phyloP scores from a whole-genome alignment of 306 rosid genomes.

The Medicago arabica region DNA sequence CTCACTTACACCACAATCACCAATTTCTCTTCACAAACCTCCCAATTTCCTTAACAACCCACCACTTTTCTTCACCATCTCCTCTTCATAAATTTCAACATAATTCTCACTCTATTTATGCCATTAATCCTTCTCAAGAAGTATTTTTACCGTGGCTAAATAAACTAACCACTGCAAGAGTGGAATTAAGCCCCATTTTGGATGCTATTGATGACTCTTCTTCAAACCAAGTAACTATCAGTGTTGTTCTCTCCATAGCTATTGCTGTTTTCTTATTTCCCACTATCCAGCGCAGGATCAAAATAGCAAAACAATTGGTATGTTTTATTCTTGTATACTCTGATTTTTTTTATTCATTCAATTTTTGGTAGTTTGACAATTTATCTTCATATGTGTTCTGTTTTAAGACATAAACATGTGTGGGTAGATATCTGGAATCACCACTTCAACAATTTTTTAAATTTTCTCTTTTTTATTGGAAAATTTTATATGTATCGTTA shows the following conservation, averaged over 20 bases:
- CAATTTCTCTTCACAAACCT: conserved; percentile 1
- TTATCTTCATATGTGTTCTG: too few species aligned
- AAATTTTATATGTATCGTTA: too few species aligned
- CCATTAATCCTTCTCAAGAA: conserved; percentile 25
- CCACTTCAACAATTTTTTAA: too few species aligned
- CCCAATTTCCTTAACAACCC: neutral
- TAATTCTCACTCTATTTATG: neutral
- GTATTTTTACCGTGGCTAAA: conserved; percentile 42
- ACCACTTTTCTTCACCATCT: neutral
- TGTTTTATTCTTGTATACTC: conserved; percentile 5
- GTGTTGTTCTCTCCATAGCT: conserved; percentile 66
- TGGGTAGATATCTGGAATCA: too few species aligned
- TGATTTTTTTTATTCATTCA: neutral
- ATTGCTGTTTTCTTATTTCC: conserved; percentile 69
- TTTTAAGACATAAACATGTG: too few species aligned
- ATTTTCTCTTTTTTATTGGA: too few species aligned
- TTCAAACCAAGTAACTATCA: conserved; percentile 60
- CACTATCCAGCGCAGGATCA: conserved; percentile 64
- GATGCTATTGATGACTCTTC: conserved; percentile 62
- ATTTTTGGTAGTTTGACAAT: neutral
- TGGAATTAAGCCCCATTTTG: conserved; percentile 52
- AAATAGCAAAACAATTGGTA: conserved; percentile 76
- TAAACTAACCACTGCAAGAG: conserved; percentile 41
- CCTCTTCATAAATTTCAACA: neutral
- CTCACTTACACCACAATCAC: neutral